These are phyloP conservation scores for Phylloporus arenicola DNA, from an alignment of 768 basidiomycete species.

Conservation along the genomic window DNA sequence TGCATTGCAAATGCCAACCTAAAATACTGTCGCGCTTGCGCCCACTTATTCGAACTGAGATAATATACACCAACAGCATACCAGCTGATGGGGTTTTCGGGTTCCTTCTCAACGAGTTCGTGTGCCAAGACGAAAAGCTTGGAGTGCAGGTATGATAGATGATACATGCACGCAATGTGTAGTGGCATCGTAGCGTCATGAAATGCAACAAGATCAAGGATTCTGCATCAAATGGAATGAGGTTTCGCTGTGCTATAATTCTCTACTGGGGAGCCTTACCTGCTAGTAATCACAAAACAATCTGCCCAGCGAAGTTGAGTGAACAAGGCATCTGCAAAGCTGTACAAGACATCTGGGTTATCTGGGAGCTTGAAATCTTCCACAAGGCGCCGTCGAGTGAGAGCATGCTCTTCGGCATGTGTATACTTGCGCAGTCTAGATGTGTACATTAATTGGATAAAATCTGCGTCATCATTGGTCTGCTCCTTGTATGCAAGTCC, in stretches of 20 bases:
- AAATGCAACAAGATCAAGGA: conserved; percentile 75
- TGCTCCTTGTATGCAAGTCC: conserved; percentile 78
- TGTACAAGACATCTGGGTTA: conserved; percentile 89
- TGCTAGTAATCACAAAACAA: conserved; percentile 81
- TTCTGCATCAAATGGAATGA: conserved; percentile 42
- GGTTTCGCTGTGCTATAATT: background rate
- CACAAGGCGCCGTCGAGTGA: conserved; percentile 72
- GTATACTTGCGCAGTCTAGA: conserved; percentile 88
- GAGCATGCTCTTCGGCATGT: conserved; percentile 74
- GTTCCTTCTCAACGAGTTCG: conserved; percentile 90
- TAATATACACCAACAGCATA: conserved; percentile 99
- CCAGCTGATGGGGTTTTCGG: conserved; percentile 92
- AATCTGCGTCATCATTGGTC: conserved; percentile 81
- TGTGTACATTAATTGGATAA: conserved; percentile 89
- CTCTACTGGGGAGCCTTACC: conserved; percentile 38
- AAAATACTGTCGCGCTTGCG: conserved; percentile 90
- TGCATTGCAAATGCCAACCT: conserved; percentile 51
- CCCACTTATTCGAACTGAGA: conserved; percentile 78
- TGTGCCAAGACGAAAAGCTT: conserved; percentile 95
- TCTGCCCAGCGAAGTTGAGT: conserved; percentile 89
- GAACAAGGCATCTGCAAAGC: conserved; percentile 87
- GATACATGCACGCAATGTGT: conserved; percentile 98
- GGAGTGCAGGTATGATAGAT: conserved; percentile 85
- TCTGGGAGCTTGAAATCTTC: conserved; percentile 81
- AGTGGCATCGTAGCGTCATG: conserved; percentile 89